phyloP scores from a whole-genome alignment of 1,284 basidiomycete genomes.

The Irpex sp. region DNA sequence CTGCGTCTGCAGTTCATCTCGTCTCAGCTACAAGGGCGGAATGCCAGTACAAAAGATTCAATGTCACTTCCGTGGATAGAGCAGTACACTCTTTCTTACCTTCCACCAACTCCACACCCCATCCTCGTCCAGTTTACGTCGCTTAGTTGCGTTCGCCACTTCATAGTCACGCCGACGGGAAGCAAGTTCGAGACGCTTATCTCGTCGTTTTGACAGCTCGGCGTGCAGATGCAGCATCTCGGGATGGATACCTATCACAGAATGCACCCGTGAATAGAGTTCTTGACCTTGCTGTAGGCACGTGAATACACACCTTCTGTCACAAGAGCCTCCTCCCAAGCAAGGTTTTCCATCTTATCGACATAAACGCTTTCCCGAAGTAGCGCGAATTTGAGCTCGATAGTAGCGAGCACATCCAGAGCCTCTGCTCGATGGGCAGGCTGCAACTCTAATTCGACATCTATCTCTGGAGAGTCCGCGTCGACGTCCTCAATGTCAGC shows the following conservation, averaged over 20 bases:
- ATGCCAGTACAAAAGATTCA: neutral
- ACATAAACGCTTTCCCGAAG: constrained; percentile 72
- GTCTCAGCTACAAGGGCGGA: constrained; percentile 34
- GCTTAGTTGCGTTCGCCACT: constrained; percentile 49
- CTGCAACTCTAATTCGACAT: constrained; percentile 29
- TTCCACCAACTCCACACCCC: constrained; percentile 78
- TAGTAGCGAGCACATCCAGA: constrained; percentile 69
- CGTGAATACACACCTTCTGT: constrained; percentile 47
- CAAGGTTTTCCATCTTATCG: constrained; percentile 78
- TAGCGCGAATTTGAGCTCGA: constrained; percentile 77
- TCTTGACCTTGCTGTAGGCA: constrained; percentile 8
- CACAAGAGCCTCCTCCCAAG: constrained; percentile 73
- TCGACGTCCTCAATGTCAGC: constrained; percentile 30
- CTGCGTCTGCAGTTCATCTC: constrained; percentile 73
- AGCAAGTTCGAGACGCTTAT: constrained; percentile 71
- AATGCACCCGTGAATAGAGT: constrained; percentile 4
- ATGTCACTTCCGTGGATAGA: neutral
- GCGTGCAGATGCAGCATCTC: constrained; percentile 77
- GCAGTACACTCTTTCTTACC: constrained; percentile 34
- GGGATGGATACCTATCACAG: constrained; percentile 65
- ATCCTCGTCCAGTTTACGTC: constrained; percentile 57
- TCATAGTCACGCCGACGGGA: constrained; percentile 67
- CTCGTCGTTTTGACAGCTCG: constrained; percentile 69
- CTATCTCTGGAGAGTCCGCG: constrained; percentile 35
- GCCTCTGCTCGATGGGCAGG: constrained; percentile 66